Conservation (phyloP, 371 early-diverging fungal species). For the Mucor plumbeus region DNA sequence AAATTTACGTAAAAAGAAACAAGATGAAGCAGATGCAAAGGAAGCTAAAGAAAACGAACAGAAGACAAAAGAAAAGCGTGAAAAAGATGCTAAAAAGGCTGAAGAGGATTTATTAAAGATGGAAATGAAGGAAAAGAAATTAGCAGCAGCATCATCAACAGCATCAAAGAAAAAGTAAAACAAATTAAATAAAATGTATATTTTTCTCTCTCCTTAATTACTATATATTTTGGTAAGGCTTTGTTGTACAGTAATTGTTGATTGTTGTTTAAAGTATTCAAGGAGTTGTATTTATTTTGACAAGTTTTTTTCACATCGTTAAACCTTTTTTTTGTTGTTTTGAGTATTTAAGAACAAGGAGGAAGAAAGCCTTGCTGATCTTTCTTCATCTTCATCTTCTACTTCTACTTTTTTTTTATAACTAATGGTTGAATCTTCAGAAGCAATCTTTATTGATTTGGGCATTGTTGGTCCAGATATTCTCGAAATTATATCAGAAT, state of each 20-base stretch:
- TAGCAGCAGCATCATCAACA: not conserved
- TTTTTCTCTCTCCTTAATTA: not conserved
- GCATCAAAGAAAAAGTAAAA: conserved; percentile 21
- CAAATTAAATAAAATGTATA: not conserved
- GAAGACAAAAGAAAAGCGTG: conserved; percentile 35
- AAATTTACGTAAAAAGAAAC: conserved; percentile 37
- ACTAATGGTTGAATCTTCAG: conserved; percentile 8
- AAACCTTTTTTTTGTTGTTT: not conserved
- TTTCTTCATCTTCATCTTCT: not conserved
- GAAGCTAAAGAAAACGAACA: conserved; percentile 38
- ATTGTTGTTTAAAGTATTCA: not conserved
- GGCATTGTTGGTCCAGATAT: conserved; percentile 40
- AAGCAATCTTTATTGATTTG: conserved; percentile 10
- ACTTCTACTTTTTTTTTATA: not conserved
- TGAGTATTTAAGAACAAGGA: not conserved
- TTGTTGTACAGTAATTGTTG: conserved; percentile 7
- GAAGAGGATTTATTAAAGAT: conserved; percentile 35
- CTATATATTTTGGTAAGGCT: not conserved
- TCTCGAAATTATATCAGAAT: conserved; percentile 44
- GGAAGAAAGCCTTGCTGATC: not conserved
- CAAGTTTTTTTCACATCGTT: conserved; percentile 4
- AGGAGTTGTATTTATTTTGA: not conserved
- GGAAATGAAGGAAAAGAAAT: conserved; percentile 35
- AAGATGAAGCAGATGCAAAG: conserved; percentile 45
- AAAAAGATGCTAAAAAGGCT: conserved; percentile 42